Evolutionary conservation across 805 yeast species (phyloP), one percentile per base, ranked within the genome.

Genomic region (Ogataea henricii): DNA sequence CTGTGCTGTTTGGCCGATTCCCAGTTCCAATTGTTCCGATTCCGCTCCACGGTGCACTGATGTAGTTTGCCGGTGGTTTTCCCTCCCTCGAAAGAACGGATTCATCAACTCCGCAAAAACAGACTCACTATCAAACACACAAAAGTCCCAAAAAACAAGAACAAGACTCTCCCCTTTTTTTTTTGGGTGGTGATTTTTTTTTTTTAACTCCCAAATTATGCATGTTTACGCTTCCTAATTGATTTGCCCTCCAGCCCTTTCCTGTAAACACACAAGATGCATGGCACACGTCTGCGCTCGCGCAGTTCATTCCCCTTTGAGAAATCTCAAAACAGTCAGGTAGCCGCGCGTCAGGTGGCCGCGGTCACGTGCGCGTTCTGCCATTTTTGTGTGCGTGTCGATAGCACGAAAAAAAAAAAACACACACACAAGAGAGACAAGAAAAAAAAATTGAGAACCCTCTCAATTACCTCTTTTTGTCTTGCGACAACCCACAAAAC

Each of bases 221-320:
- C 42, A 39, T 39, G 42, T 37, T 23, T 23, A 37, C 32, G 26
- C 22, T 25, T 18, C 34, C 14, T 17, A 30, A 30, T 8, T 30
- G 34, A 39, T 20, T 25, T 38, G 27, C 33, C 42, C 32, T 22
- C 42, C 23, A 8, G 42, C 33, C 16, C 42, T 16, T 17, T 16
- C 14, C 27, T 13, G 13, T 9, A 23, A 25, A 13, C 22, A 39
- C n/a, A 6, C 22, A 25, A 39, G 33, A 17, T 33, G 16, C 8
- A 14, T 9, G 25, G 8, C 25, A 8, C 8, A 8, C 25, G 39
- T 23, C 39, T 21, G 39, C 39, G 27, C n/a, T 16, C 34, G 27
- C 42, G 42, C 33, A 26, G 42, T 26, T 39, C 42, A 39, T 39
- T 39, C 42, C 42, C 42, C 42, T 39, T 39, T 26, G 42, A 27